Evolutionary conservation across 2,329 filamentous ascomycete genomes (phyloP).

Genomic region (Fusarium sp.): DNA sequence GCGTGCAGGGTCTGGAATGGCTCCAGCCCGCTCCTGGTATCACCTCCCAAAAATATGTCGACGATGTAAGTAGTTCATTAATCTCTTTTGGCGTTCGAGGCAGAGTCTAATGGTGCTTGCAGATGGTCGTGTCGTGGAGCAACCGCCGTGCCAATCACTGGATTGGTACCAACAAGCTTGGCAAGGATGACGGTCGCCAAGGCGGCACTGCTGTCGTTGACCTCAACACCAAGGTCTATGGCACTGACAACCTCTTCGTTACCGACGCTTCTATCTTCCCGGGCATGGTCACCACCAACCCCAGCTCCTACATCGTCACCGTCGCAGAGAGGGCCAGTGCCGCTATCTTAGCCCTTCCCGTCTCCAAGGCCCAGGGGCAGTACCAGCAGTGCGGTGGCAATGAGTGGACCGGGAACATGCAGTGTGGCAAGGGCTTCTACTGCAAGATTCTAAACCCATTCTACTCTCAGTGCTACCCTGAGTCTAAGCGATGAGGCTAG

Average conservation of each 20-base stretch:
- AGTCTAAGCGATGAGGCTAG: background rate
- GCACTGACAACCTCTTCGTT: constrained; percentile 10
- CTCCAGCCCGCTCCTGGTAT: constrained; percentile 4
- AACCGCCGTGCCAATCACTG: constrained; percentile 16
- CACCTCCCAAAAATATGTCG: constrained; percentile 6
- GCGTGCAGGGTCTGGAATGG: background rate
- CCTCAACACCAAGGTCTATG: constrained; percentile 13
- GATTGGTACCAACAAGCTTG: constrained; percentile 14
- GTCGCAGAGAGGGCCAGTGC: constrained; percentile 1
- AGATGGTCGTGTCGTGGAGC: constrained; percentile 16
- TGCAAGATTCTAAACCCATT: background rate
- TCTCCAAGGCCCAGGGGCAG: background rate
- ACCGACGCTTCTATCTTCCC: constrained; percentile 8
- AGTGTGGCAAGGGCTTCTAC: constrained; percentile 3
- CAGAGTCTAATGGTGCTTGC: background rate
- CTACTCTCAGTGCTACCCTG: constrained; percentile 8
- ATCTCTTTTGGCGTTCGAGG: rapidly evolving
- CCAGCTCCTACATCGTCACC: background rate
- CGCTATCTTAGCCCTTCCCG: constrained; percentile 2
- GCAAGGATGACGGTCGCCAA: constrained; percentile 6
- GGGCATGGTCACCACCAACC: constrained; percentile 4
- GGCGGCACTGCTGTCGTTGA: constrained; percentile 11
- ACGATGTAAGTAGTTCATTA: background rate
- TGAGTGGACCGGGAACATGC: constrained; percentile 6
- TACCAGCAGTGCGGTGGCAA: constrained; percentile 6